phyloP scores from a whole-genome alignment of 1,284 basidiomycete genomes.

The Sporisorium graminicola region DNA sequence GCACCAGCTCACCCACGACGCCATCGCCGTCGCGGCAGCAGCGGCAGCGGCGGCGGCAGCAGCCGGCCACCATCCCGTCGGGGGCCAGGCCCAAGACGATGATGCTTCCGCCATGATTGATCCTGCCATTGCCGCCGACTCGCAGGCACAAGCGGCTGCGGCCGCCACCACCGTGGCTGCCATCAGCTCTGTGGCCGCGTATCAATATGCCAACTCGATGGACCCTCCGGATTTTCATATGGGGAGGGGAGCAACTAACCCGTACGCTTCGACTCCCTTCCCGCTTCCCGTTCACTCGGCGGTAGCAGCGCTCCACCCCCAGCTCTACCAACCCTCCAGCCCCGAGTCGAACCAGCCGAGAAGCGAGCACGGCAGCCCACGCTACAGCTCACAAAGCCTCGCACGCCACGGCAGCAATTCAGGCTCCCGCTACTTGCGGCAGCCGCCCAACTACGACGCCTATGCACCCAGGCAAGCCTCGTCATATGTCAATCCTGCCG shows the following conservation, averaged over 20 bases:
- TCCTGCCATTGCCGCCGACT: constrained; percentile 52
- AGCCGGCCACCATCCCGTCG: constrained; percentile 30
- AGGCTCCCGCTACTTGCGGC: constrained; percentile 30
- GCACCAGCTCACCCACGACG: constrained; percentile 40
- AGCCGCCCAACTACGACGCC: constrained; percentile 25
- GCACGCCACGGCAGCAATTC: constrained; percentile 49
- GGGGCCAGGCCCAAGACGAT: constrained; percentile 17
- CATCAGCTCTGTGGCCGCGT: constrained; percentile 52
- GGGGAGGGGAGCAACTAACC: constrained; percentile 57
- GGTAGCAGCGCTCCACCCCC: constrained; percentile 49
- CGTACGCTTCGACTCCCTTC: constrained; percentile 57
- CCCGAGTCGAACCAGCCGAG: constrained; percentile 59
- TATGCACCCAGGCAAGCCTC: constrained; percentile 23
- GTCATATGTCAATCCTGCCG: constrained; percentile 28
- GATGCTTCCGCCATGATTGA: constrained; percentile 51
- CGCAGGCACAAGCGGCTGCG: constrained; percentile 47
- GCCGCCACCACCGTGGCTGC: constrained; percentile 49
- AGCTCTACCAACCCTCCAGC: constrained; percentile 55
- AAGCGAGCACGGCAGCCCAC: constrained; percentile 59
- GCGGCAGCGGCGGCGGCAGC: constrained; percentile 43
- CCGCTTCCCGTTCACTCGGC: constrained; percentile 54
- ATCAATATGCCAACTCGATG: constrained; percentile 50
- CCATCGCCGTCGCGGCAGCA: constrained; percentile 37
- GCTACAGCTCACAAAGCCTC: constrained; percentile 48
- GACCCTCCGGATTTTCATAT: constrained; percentile 57